These are phyloP conservation scores for Rhizopus stolonifer DNA, from an alignment of 371 early-diverging fungal species.

Conservation along the genomic window DNA sequence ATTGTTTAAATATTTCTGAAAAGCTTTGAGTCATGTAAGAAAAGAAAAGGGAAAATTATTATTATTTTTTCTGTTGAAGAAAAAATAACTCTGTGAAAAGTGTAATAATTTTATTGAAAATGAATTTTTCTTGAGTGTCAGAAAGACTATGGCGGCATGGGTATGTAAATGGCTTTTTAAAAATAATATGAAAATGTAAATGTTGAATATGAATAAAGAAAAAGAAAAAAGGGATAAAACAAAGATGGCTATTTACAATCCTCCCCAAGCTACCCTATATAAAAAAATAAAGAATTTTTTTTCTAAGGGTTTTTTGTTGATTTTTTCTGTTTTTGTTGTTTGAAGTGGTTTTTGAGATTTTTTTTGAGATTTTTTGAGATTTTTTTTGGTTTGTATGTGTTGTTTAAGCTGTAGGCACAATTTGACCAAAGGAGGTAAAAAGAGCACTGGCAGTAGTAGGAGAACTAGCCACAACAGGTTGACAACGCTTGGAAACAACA, in stretches of 20 bases:
- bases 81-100: conserved; percentile 11
- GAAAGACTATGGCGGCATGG: conserved; percentile 12
- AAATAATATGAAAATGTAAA: conserved; percentile 9
- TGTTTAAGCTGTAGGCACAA: conserved; percentile 16
- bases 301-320: conserved; percentile 1
- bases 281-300: conserved; percentile 16
- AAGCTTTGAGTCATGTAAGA: conserved; percentile 28
- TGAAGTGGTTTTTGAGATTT: conserved; percentile 4
- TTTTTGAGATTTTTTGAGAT: conserved; percentile 1
- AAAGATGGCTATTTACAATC: conserved; percentile 33
- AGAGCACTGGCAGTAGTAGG: conserved; percentile 27
- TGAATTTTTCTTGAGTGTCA: conserved; percentile 8
- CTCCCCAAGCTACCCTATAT: conserved; percentile 21
- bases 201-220: conserved; percentile 11
- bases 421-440: conserved; percentile 14
- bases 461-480: conserved; percentile 37
- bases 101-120: conserved; percentile 1
- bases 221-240: conserved; percentile 5
- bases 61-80: conserved; percentile 23
- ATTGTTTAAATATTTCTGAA: not conserved
- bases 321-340: not conserved
- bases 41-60: conserved; percentile 27
- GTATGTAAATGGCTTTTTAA: conserved; percentile 30
- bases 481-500: conserved; percentile 34
- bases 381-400: conserved; percentile 6